phyloP scores from a whole-genome alignment of 495 filamentous ascomycete genomes.

The Tuber melanosporum region DNA sequence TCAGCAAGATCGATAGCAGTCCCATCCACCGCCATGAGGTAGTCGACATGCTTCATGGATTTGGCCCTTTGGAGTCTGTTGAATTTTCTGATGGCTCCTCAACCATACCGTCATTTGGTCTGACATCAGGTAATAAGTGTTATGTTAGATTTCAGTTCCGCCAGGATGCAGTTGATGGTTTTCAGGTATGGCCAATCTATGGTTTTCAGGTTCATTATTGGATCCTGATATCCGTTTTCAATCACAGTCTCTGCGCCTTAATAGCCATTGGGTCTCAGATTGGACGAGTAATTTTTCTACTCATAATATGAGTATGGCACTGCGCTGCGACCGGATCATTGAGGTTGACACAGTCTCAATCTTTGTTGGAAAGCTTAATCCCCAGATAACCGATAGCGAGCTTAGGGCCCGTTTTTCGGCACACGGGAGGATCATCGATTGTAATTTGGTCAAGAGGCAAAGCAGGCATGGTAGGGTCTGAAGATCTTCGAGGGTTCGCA shows the following conservation, averaged over 20 bases:
- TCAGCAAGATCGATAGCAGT: constrained; percentile 30
- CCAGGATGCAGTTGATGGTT: constrained; percentile 40
- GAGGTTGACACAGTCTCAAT: constrained; percentile 36
- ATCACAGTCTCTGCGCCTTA: constrained; percentile 34
- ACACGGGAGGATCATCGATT: constrained; percentile 36
- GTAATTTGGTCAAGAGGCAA: constrained; percentile 36
- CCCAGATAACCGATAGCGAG: constrained; percentile 29
- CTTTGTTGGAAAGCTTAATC: constrained; percentile 39
- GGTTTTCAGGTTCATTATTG: neutral
- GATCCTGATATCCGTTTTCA: constrained; percentile 5
- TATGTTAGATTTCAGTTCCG: constrained; percentile 38
- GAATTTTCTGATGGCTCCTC: constrained; percentile 35
- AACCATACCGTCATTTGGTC: constrained; percentile 29
- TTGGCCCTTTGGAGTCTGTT: constrained; percentile 35
- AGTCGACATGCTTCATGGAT: constrained; percentile 34
- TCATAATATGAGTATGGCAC: constrained; percentile 25
- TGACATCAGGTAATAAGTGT: constrained; percentile 32
- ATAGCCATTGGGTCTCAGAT: constrained; percentile 35
- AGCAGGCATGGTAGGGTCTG: constrained; percentile 24
- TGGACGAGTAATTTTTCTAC: constrained; percentile 39
- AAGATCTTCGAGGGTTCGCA: neutral
- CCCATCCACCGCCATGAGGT: constrained; percentile 29
- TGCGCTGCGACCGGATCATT: constrained; percentile 11
- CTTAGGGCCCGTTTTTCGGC: constrained; percentile 32
- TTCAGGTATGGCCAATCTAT: constrained; percentile 22